These are phyloP conservation scores for Ascochyta rabiei DNA, from an alignment of 2,329 filamentous ascomycete genomes.

Conservation along the genomic window DNA sequence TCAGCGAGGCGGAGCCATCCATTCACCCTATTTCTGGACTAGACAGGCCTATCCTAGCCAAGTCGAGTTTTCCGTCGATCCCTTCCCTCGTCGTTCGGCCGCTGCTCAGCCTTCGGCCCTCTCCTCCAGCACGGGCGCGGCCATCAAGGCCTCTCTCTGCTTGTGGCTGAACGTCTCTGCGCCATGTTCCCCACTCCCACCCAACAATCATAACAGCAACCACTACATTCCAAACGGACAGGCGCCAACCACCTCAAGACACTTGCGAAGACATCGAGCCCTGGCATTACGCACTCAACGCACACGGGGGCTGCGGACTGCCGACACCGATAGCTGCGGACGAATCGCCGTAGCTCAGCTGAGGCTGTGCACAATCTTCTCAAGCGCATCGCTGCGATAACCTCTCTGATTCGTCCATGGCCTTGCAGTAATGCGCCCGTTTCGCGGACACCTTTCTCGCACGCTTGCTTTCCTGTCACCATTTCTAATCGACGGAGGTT, in stretches of 20 bases:
- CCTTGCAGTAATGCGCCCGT: not conserved
- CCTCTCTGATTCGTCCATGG: conserved; percentile 3
- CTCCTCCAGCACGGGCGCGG: not conserved
- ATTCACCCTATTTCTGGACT: conserved; percentile 20
- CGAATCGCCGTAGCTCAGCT: conserved; percentile 19
- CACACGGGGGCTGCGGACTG: conserved; percentile 11
- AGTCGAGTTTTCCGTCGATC: conserved; percentile 7
- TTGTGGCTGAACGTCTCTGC: not conserved
- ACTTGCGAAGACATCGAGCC: conserved; percentile 8
- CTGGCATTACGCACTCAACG: conserved; percentile 26
- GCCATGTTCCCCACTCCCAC: not conserved
- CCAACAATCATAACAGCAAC: not conserved
- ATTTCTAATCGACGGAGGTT: not conserved
- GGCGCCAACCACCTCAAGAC: conserved; percentile 1
- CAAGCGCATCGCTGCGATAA: not conserved
- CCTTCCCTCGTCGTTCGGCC: conserved; percentile 11
- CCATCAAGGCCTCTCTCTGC: not conserved
- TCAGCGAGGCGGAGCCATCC: conserved; percentile 25
- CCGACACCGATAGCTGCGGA: conserved; percentile 19
- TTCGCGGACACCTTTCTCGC: not conserved
- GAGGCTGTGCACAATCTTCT: conserved; percentile 10
- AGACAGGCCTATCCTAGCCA: conserved; percentile 19
- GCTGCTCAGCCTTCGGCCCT: conserved; percentile 3
- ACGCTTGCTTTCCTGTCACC: not conserved
- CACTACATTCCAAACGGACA: not conserved